Conservation (phyloP, 164 flowering plant species). For the Cinnamomum chago region DNA sequence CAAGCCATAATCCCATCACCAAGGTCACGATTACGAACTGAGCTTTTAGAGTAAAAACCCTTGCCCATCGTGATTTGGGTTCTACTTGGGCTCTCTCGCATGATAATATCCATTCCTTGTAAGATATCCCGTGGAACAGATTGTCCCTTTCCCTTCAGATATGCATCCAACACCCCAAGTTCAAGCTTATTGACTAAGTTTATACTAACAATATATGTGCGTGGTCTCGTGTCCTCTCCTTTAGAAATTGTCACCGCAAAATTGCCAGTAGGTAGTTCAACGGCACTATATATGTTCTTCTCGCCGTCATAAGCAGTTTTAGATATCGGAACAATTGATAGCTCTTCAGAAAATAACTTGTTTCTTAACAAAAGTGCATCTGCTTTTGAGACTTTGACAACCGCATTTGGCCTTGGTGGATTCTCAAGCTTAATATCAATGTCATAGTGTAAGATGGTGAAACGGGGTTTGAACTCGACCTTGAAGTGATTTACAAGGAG, state of each 20-base stretch:
- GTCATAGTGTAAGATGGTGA: conserved; percentile 40
- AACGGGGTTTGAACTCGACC: conserved; percentile 27
- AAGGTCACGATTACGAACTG: conserved; percentile 20
- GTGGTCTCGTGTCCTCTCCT: conserved; percentile 28
- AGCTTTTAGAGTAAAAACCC: conserved; percentile 28
- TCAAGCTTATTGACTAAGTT: conserved; percentile 41
- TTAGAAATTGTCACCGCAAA: conserved; percentile 38
- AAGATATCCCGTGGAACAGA: conserved; percentile 52
- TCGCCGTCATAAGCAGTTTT: conserved; percentile 62
- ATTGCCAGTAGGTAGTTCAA: conserved; percentile 36
- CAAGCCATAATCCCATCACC: conserved; percentile 47
- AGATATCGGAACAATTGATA: conserved; percentile 21
- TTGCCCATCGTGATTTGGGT: conserved; percentile 37
- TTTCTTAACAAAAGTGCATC: conserved; percentile 26
- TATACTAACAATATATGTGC: conserved; percentile 30
- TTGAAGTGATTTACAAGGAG: conserved; percentile 50
- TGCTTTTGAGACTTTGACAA: conserved; percentile 28
- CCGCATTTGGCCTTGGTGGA: conserved; percentile 17
- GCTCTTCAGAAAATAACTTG: conserved; percentile 30
- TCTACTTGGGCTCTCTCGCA: conserved; percentile 59
- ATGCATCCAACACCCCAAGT: conserved; percentile 39
- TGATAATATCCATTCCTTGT: conserved; percentile 71
- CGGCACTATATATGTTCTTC: conserved; percentile 58
- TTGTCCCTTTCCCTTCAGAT: conserved; percentile 24
- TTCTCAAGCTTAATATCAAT: conserved; percentile 32